A percentile compares a stretch with the other conserved stretches of the same genome.
Evolutionary conservation across 768 basidiomycete species (phyloP).

Genomic region (Boletellus emodensis): DNA sequence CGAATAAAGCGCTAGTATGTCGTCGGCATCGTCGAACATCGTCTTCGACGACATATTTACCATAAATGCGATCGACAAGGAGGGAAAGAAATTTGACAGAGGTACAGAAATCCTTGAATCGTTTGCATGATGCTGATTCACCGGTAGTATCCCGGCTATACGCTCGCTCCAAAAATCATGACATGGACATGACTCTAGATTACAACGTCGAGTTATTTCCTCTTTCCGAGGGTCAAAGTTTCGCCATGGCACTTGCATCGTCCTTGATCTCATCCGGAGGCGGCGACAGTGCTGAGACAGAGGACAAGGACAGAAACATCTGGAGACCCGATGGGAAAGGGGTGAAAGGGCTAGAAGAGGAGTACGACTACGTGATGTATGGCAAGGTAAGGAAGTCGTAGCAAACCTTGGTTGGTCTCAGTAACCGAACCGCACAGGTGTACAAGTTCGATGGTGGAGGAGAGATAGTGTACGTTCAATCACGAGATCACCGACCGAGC

Average conservation of each 20-base stretch:
- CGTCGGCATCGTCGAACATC: slow-evolving; percentile 62
- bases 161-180: slow-evolving; percentile 85
- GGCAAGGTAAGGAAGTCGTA: slow-evolving; percentile 64
- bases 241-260: slow-evolving; percentile 84
- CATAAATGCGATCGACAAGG: slow-evolving; percentile 78
- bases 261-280: slow-evolving; percentile 59
- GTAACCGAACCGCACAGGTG: slow-evolving; percentile 49
- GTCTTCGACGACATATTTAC: slow-evolving; percentile 94
- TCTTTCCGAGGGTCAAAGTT: slow-evolving; percentile 58
- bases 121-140: slow-evolving; percentile 4
- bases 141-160: slow-evolving; percentile 82
- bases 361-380: slow-evolving; percentile 99
- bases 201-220: slow-evolving; percentile 92
- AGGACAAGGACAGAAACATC: slow-evolving; percentile 72
- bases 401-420: not conserved
- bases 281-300: slow-evolving; percentile 50
- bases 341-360: slow-evolving; percentile 79
- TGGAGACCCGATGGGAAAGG: slow-evolving; percentile 88
- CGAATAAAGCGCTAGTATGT: slow-evolving; percentile 33
- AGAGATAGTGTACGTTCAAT: slow-evolving; percentile 67
- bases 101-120: slow-evolving; percentile 43
- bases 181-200: slow-evolving; percentile 91
- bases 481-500: not conserved
- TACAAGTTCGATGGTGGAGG: slow-evolving; percentile 93
- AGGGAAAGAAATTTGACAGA: slow-evolving; percentile 97